phyloP scores from a whole-genome alignment of 495 filamentous ascomycete species.

The Penicillium paxilli region DNA sequence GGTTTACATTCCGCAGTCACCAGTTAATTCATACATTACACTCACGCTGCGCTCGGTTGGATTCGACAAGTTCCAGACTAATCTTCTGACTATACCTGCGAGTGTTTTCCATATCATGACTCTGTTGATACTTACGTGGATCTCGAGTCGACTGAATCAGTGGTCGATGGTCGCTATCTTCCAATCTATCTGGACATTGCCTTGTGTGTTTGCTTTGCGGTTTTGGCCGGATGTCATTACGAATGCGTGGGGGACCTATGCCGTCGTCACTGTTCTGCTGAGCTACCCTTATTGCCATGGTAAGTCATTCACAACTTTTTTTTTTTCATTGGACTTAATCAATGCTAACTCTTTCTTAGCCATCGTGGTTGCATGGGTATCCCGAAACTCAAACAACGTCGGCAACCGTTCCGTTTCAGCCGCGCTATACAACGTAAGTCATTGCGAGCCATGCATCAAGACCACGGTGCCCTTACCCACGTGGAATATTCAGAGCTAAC shows the following conservation, averaged over 20 bases:
- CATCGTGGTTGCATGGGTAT: conserved; percentile 63
- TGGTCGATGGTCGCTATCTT: conserved; percentile 46
- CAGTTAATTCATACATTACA: conserved; percentile 60
- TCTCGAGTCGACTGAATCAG: conserved; percentile 52
- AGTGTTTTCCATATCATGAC: conserved; percentile 48
- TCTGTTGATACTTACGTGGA: conserved; percentile 46
- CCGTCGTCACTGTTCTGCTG: conserved; percentile 47
- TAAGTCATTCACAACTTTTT: not conserved
- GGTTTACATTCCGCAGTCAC: conserved; percentile 54
- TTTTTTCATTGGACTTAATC: not conserved
- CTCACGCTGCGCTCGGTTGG: conserved; percentile 58
- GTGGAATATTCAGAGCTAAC: too few relatives aligned
- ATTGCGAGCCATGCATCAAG: not conserved
- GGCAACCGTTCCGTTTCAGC: conserved; percentile 61
- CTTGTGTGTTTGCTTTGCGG: conserved; percentile 50
- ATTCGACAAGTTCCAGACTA: conserved; percentile 67
- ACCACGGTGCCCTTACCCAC: too few relatives aligned
- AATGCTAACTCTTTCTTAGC: conserved; percentile 24
- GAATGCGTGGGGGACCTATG: conserved; percentile 52
- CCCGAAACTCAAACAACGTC: conserved; percentile 60
- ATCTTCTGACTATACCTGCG: conserved; percentile 66
- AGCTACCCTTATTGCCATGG: conserved; percentile 56
- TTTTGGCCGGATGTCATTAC: conserved; percentile 36
- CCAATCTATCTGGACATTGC: conserved; percentile 54
- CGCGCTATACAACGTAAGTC: conserved; percentile 50